A percentile compares a stretch with the other conserved stretches of the same genome.
Evolutionary conservation across 2,329 filamentous ascomycete genomes (phyloP).

Genomic region (Lojkania enalia): DNA sequence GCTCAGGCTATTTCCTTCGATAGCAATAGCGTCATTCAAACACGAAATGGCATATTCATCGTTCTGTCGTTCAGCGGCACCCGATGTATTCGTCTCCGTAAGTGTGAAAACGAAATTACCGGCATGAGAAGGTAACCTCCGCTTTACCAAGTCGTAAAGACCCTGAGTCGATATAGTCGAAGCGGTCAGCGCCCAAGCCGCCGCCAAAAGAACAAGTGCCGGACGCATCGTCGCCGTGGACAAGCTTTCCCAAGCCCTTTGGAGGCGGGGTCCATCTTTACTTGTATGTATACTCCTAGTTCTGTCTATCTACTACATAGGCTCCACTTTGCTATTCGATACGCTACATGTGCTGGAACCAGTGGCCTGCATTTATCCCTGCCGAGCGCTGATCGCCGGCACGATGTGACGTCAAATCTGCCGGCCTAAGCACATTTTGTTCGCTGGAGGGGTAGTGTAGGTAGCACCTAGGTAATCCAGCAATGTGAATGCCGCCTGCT

Average conservation of each 20-base stretch:
- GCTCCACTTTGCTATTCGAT: not conserved
- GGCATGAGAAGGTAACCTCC: conserved; percentile 23
- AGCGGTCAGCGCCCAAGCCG: conserved; percentile 1
- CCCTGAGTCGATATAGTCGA: conserved; percentile 19
- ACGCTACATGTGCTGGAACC: conserved; percentile 6
- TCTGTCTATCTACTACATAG: not conserved
- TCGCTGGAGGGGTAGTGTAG: no score
- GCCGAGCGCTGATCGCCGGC: conserved; percentile 1
- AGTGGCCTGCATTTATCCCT: conserved; percentile 9
- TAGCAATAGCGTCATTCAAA: conserved; percentile 19
- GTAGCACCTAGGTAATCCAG: no score
- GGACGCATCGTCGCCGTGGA: conserved; percentile 6
- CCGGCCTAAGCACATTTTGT: no score
- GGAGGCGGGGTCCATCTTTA: not conserved
- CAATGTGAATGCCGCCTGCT: no score
- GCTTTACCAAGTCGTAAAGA: conserved; percentile 26
- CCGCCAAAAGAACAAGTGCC: not conserved
- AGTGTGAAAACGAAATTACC: conserved; percentile 24
- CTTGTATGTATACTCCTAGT: not conserved
- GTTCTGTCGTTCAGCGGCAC: conserved; percentile 10
- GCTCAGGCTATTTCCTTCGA: conserved; percentile 22
- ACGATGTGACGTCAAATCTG: conserved; percentile 15
- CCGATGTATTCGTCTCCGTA: conserved; percentile 8
- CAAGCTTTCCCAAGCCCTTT: not conserved
- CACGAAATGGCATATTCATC: conserved; percentile 22